Percentiles rank a stretch among this genome's conserved stretches.
These are phyloP conservation scores for Mycena sp. DNA, from an alignment of 1,284 basidiomycete species.

Conservation along the genomic window DNA sequence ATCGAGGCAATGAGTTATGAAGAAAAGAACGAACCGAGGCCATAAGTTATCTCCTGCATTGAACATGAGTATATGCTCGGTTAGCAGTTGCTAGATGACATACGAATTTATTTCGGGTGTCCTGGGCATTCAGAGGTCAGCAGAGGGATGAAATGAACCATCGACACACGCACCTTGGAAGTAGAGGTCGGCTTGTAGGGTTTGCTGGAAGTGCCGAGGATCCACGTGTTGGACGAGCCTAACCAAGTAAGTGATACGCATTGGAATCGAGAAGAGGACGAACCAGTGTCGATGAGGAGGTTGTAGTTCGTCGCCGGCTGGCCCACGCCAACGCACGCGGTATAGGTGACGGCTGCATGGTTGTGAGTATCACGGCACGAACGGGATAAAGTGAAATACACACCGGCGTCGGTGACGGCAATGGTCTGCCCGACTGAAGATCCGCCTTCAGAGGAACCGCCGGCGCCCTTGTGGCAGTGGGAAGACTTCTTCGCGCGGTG, in stretches of 20 bases:
- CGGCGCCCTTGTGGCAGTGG: background rate
- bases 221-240: too few species aligned
- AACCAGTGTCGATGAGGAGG: slow-evolving; percentile 63
- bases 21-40: too few species aligned
- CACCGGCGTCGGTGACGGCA: slow-evolving; percentile 63
- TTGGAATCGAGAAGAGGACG: too few species aligned
- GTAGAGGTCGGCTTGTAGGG: slow-evolving; percentile 69
- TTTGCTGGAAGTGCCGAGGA: too few species aligned
- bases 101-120: slow-evolving; percentile 53
- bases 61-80: too few species aligned
- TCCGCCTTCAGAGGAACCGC: background rate
- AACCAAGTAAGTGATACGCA: too few species aligned
- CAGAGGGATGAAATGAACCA: slow-evolving; percentile 40
- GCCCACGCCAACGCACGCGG: slow-evolving; percentile 53
- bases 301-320: slow-evolving; percentile 51
- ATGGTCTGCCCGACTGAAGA: slow-evolving; percentile 44
- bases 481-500: background rate
- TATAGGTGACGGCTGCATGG: slow-evolving; percentile 52
- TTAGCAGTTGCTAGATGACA: too few species aligned
- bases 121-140: slow-evolving; percentile 53
- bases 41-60: too few species aligned
- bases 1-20: background rate
- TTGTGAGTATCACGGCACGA: background rate
- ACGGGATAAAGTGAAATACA: slow-evolving; percentile 7
- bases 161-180: slow-evolving; percentile 36